Evolutionary conservation across 148 eudicot genomes (phyloP).

Genomic region (Bassia scoparia): DNA sequence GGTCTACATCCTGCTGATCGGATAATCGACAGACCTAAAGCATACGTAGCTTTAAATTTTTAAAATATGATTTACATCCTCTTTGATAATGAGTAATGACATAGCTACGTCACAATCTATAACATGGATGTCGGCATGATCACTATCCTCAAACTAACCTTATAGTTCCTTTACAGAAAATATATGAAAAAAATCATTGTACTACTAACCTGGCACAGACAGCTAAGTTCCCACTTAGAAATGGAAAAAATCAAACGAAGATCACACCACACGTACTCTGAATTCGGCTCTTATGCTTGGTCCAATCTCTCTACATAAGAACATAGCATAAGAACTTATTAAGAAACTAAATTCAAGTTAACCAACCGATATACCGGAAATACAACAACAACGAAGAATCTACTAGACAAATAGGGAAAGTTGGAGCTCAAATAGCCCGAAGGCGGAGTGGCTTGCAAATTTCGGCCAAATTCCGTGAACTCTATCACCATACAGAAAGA

Average conservation of each 20-base stretch:
- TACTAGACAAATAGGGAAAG: conserved; percentile 93
- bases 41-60: background rate
- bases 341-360: conserved; percentile 3
- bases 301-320: conserved; percentile 87
- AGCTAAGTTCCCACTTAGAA: conserved; percentile 83
- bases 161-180: background rate
- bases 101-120: background rate
- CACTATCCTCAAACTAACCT: background rate
- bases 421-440: conserved; percentile 69
- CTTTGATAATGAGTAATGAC: too few relatives aligned
- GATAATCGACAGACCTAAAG: conserved; percentile 85
- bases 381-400: conserved; percentile 19
- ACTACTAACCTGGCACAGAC: conserved; percentile 76
- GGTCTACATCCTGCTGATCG: conserved; percentile 86
- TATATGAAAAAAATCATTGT: background rate
- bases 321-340: conserved; percentile 10
- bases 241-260: conserved; percentile 81
- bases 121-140: background rate
- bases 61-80: too few relatives aligned
- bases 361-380: background rate
- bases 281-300: conserved; percentile 90
- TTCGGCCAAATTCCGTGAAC: conserved; percentile 56
- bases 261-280: conserved; percentile 75
- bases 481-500: conserved; percentile 45
- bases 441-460: conserved; percentile 60